Evolutionary conservation across 805 yeast species (phyloP), one percentile per base, ranked within the genome.

Genomic region (Nakazawaea wyomingensis): DNA sequence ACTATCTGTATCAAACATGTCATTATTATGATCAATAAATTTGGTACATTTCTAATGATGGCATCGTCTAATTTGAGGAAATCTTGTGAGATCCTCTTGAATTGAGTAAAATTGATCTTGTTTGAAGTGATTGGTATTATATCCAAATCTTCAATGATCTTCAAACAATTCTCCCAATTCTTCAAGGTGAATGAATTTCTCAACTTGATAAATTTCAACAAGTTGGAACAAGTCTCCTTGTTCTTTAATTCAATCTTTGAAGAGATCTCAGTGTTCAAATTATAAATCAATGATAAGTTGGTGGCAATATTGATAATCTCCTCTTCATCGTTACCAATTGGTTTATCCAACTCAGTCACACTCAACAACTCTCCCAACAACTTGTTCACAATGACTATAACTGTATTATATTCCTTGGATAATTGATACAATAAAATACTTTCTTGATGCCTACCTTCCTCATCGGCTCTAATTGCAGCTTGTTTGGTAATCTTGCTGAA

Each of bases 381-480:
- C 53, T 79, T 74, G 64, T 86, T 89, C 50, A 89, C 77, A 46
- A 88, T 73, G 1, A 74, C 61, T 7, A 91, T 74, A 11, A 88
- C 97, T 24, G 84, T 80, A 56, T 85, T 84, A 59, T 84, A 84
- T 52, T 90, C 96, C 62, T 86, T 95, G 37, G 95, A 79, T 50
- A 91, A 73, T 62, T 90, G 96, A 59, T 86, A 91, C 43, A 93
- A 71, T 45, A 86, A 68, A 48, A 93, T 74, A 16, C 96, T 86
- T 56, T 93, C 98, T 48, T 82, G 78, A 11, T 79, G 72, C 55
- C 96, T 74, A 6, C 97, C 97, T 54, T 90, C 98, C 52, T 87
- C 93, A 54, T 86, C 93, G 13, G 96, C 95, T 51, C 78, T 79
- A 34, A 72, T 72, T 3, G 97, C 97, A 22, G 96, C 89, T 47